Evolutionary conservation across 163 green algal genomes (phyloP).

Genomic region (Scenedesmus sp.): DNA sequence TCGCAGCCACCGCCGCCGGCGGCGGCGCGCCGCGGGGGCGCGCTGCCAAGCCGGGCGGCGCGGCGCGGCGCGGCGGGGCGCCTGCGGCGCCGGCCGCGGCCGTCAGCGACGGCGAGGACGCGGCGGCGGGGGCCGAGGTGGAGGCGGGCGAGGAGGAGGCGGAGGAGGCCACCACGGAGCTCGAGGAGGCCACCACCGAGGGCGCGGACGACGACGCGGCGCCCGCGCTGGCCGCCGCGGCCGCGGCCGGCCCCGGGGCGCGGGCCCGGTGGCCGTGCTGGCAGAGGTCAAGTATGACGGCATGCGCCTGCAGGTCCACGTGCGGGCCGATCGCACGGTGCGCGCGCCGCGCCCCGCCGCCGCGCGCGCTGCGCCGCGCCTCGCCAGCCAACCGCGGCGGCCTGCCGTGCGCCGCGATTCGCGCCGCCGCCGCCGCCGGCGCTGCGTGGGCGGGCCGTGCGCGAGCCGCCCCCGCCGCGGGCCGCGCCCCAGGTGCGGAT

Average conservation of each 20-base stretch:
- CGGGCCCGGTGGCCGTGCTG: slow-evolving; percentile 32
- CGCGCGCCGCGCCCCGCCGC: no score
- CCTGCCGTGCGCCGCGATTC: no score
- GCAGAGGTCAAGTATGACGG: slow-evolving; percentile 92
- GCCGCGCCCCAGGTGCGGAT: slow-evolving; percentile 41
- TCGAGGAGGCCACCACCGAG: neutral
- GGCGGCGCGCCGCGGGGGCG: neutral
- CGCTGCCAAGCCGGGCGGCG: neutral
- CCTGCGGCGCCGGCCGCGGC: neutral
- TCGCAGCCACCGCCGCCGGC: slow-evolving; percentile 8
- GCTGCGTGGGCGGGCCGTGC: no score
- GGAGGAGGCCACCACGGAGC: no score
- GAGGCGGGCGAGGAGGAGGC: neutral
- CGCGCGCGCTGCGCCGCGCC: no score
- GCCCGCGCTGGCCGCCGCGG: no score
- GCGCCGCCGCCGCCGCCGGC: no score
- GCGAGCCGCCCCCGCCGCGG: neutral
- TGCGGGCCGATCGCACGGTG: slow-evolving; percentile 59
- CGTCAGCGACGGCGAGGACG: neutral
- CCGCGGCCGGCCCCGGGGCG: no score
- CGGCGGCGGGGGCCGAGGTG: neutral
- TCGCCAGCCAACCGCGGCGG: no score
- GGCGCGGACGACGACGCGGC: neutral
- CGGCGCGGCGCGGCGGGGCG: neutral
- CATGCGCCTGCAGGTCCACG: slow-evolving; percentile 81